Base-by-base conservation (phyloP, 768 basidiomycete genomes). In the Cystobasidium tubakii region DNA sequence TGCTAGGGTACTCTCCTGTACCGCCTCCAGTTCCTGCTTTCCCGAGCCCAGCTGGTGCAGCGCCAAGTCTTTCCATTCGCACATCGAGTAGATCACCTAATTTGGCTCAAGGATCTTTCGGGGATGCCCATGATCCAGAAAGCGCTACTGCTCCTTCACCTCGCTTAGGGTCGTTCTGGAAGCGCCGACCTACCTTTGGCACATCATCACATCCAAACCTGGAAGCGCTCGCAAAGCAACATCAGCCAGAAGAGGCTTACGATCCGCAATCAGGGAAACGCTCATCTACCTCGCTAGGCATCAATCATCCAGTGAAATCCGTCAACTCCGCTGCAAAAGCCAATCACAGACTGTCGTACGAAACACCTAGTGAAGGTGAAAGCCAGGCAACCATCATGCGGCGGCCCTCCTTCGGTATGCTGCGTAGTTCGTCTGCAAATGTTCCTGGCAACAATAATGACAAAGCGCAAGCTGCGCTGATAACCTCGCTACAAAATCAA, bases 191-290 rank as follows among this genome's bases (percentile, higher is more conserved):
- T 23, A 71, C 50, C n/a, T 23, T 71, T 10, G 39, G 33, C 10
- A 62, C 69, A 60, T 34, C 69, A 1, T 57, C 54, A 12, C 29
- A 34, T 36, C 69, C 69, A 23, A 71, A 71, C 27, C 25, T 71
- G n/a, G 69, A 29, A 6, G 36, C 33, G 31, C 33, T 71, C 10
- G 12, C 27, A 21, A 9, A 31, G 57, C 57, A 60, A 60, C 57
- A 27, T 2, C 13, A 27, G 9, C 15, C 57, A 15, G 57, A 29
- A 60, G 57, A 60, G 13, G 27, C 13, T 4, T 29, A 25, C 21
- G 57, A 60, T 34, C 4, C 57, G 4, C 25, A 76, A 29, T 75
- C 60, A 13, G 77, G 77, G 33, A 77, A 77, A 0, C 42, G 69
- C 12, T 27, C 63, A 33, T 75, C 75, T 1, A 34, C 70, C 21